Evolutionary conservation across 805 yeast species (phyloP), one percentile per base, ranked within the genome.

Genomic region (Citeromyces nyonsensis): DNA sequence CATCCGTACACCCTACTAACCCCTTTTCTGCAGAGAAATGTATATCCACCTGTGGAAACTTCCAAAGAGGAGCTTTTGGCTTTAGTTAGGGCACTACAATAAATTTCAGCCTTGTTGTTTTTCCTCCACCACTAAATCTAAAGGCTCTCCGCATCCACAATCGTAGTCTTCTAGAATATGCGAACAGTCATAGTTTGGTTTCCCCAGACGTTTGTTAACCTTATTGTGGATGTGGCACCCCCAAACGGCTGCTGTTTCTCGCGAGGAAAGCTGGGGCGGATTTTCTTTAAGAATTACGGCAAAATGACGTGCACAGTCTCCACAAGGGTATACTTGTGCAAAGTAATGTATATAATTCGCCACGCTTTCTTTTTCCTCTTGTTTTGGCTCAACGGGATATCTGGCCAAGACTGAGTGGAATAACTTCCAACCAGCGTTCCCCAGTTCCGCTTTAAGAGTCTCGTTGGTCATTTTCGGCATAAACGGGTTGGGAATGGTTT

Each of bases 381-480:
- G 42, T 1, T 75, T 54, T 12, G 98, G 98, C 15, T 57, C 56
- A 29, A 80, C 95, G 0, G 98, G 97, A 48, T 81, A 91, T 47
- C 95, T 66, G 1, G 97, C 94, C 31, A 91, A 60, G 24, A 86
- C 74, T 0, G 97, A 88, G 54, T 91, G 98, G 47, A 91, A 73
- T 28, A 88, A 57, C 47, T 69, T 81, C 98, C 98, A 88, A 0
- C 94, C 75, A 0, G 96, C 79, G 36, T 81, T 68, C 1, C 98
- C 98, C 5, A 88, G 65, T 44, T 81, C 91, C 2, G 93, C 91
- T 40, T 52, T 54, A 20, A 51, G 34, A 5, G 58, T 52, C 41
- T 75, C 85, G 52, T 88, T 88, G 10, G 80, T 80, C 94, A 91
- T 85, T 42, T 82, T 70, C 5, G 94, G 94, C 98, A 91, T 91